Percentiles rank a stretch among this genome's conserved stretches.
phyloP scores from a whole-genome alignment of 495 filamentous ascomycete species.

The Hapsidospora chrysogenum region DNA sequence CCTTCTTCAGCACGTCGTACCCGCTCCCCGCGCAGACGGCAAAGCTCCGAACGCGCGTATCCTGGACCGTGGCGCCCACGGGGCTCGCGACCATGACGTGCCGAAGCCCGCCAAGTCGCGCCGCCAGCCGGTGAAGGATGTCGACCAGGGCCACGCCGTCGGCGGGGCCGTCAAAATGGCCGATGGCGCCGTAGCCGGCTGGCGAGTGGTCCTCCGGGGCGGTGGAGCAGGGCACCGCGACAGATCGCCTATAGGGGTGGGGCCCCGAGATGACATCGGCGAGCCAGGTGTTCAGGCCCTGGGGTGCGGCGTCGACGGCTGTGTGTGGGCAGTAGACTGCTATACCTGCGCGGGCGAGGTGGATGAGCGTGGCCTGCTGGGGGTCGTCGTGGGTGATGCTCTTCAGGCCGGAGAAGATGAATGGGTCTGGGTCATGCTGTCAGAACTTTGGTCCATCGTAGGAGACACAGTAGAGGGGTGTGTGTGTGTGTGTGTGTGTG shows the following conservation, averaged over 20 bases:
- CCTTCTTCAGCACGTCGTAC: slow-evolving; percentile 49
- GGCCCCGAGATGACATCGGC: slow-evolving; percentile 55
- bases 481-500: slow-evolving; percentile 3
- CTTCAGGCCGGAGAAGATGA: slow-evolving; percentile 88
- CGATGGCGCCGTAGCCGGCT: slow-evolving; percentile 62
- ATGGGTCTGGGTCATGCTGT: slow-evolving; percentile 46
- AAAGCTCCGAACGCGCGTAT: slow-evolving; percentile 34
- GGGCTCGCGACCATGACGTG: slow-evolving; percentile 26
- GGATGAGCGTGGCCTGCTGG: slow-evolving; percentile 71
- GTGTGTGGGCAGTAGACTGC: slow-evolving; percentile 94
- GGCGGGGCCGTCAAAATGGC: slow-evolving; percentile 45
- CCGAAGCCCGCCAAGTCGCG: slow-evolving; percentile 16
- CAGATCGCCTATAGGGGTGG: slow-evolving; percentile 11
- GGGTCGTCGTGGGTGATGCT: slow-evolving; percentile 67
- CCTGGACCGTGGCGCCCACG: slow-evolving; percentile 3
- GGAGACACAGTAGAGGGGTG: background rate
- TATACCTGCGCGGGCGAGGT: slow-evolving; percentile 74
- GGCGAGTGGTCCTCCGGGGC: slow-evolving; percentile 10
- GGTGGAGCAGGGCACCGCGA: slow-evolving; percentile 17
- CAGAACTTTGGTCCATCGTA: background rate
- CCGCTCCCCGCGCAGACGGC: slow-evolving; percentile 78
- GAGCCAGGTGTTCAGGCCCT: slow-evolving; percentile 89
- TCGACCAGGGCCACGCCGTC: slow-evolving; percentile 37
- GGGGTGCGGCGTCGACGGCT: slow-evolving; percentile 74
- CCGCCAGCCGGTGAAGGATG: slow-evolving; percentile 36